Conservation (phyloP, 2,329 filamentous ascomycete genomes). For the Apiospora hydei region DNA sequence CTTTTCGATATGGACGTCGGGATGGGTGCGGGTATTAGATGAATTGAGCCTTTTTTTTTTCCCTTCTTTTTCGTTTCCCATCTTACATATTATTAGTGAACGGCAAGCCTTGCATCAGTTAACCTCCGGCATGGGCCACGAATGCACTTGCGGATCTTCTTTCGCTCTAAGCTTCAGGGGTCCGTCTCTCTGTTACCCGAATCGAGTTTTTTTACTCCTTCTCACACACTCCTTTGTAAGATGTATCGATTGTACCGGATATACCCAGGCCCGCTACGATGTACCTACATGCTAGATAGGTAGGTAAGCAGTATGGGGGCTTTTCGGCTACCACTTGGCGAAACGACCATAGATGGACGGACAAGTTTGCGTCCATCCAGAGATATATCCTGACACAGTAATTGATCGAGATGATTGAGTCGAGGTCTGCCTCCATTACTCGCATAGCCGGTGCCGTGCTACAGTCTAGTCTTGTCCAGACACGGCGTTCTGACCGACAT, state of each 20-base stretch:
- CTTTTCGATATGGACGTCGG: background rate
- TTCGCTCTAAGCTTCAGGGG: constrained; percentile 17
- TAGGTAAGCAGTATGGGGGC: background rate
- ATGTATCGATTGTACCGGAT: background rate
- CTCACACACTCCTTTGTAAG: background rate
- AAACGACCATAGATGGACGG: constrained; percentile 5
- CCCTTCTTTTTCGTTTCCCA: background rate
- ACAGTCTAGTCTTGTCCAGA: constrained; percentile 13
- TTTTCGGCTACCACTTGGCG: constrained; percentile 2
- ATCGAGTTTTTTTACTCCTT: constrained; percentile 1
- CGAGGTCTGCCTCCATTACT: background rate
- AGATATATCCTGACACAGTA: constrained; percentile 17
- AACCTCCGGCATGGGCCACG: constrained; percentile 18
- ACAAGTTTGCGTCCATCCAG: constrained; percentile 1
- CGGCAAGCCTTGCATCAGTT: constrained; percentile 19
- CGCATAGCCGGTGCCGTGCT: constrained; percentile 1
- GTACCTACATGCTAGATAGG: background rate
- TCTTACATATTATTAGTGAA: background rate
- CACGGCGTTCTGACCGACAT: constrained; percentile 10
- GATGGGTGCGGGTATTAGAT: background rate
- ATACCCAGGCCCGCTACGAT: background rate
- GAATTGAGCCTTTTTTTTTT: background rate
- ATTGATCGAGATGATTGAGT: constrained; percentile 19
- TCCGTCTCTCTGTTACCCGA: constrained; percentile 17
- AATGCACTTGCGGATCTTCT: constrained; percentile 18